A percentile compares a stretch with the other conserved stretches of the same genome.
These are phyloP conservation scores for Lepidium didymum DNA, from an alignment of 345 rosid genomes.

Conservation along the genomic window DNA sequence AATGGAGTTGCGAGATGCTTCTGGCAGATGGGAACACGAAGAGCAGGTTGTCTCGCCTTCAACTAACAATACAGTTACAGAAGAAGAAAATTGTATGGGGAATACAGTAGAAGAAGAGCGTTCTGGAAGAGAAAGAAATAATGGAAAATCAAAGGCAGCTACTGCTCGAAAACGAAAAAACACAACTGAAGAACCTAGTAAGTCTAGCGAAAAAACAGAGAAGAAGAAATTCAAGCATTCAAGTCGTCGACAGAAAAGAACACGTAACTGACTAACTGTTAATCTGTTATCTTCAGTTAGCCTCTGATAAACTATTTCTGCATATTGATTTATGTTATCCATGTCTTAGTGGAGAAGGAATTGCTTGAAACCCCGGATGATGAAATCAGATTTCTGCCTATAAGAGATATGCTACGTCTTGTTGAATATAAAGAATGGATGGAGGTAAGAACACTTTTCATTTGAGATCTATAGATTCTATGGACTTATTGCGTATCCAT, in stretches of 20 bases:
- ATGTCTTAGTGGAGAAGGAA: slow-evolving; percentile 42
- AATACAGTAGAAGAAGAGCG: slow-evolving; percentile 15
- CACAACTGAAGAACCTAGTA: slow-evolving; percentile 33
- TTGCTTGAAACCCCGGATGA: slow-evolving; percentile 73
- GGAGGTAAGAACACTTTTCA: slow-evolving; percentile 37
- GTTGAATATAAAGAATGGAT: slow-evolving; percentile 56
- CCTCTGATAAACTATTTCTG: not conserved
- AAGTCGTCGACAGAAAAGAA: slow-evolving; percentile 48
- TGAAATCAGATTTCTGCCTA: slow-evolving; percentile 48
- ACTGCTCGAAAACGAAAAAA: slow-evolving; percentile 36
- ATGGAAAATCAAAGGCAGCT: slow-evolving; percentile 9
- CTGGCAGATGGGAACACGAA: slow-evolving; percentile 14
- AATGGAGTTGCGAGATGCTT: slow-evolving; percentile 17
- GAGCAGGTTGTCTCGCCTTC: not conserved
- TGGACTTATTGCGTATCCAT: not conserved
- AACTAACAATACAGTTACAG: slow-evolving; percentile 4
- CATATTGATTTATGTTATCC: not conserved
- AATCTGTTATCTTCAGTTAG: not conserved
- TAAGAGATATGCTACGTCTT: slow-evolving; percentile 64
- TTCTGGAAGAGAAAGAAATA: slow-evolving; percentile 19
- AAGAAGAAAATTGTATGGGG: slow-evolving; percentile 19
- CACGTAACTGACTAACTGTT: slow-evolving; percentile 24
- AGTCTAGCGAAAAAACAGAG: slow-evolving; percentile 32
- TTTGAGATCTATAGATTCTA: not conserved
- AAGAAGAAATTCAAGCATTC: slow-evolving; percentile 79